Base-by-base conservation (phyloP, 2,329 filamentous ascomycete species). In the Paraphoma chrysanthemicola region DNA sequence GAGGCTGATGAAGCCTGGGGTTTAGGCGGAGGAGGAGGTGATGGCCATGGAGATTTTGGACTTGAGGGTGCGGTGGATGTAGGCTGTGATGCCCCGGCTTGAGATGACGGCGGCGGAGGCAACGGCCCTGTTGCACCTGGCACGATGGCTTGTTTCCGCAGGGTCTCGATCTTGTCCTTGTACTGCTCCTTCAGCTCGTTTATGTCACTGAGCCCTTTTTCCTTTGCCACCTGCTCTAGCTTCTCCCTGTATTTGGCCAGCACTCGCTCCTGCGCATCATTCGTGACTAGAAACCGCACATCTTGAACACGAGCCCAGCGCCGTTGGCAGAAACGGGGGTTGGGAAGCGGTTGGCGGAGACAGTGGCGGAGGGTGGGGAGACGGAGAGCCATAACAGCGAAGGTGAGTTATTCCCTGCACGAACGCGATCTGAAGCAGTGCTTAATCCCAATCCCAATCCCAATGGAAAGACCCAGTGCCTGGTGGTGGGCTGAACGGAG, bases 231-330 rank as follows among this genome's bases (percentile, higher is more conserved):
- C 63, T 85, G 81, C 64, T 90, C 85, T 60, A 99, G 88, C 81
- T 97, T 97, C 54, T 89, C 85, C 67, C 86, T 87, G 81, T 99
- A 99, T 78, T 91, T 96, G 63, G 96, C 92, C 62, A 91, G 75
- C 39, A 97, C 82, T 67, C 85, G 83, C 55, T 86, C 84, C 45
- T 88, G 83, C 54, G 86, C 81, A 55, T 86, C 86, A 59, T 93
- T 91, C 14, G 92, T 95, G 59, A 90, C 90, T 44, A 97, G 85
- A 82, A 94, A 96, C 63, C 93, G 92, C 46, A 96, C 88, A 77
- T 97, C 92, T 77, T 96, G 92, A 30, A 97, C 93, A 70, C 92
- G 92, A 1, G 94, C 94, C 90, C 92, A 96, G 74, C 93, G 88
- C 53, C 89, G 87, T 77, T 97, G 94, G 51, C 56, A 63, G 33